phyloP scores from a whole-genome alignment of 805 yeast species.

The Kregervanrija fluxuum region DNA sequence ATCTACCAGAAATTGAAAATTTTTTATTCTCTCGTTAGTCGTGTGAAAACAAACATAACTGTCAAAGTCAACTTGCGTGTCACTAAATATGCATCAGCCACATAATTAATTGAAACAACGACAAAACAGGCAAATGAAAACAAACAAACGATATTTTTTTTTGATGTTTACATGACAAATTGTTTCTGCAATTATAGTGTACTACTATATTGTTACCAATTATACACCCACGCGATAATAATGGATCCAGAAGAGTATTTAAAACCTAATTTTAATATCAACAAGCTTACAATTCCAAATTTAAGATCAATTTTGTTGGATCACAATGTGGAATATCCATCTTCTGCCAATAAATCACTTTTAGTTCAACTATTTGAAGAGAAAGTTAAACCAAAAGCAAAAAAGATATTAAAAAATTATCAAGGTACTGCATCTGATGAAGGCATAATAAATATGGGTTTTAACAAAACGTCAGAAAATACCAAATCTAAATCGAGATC shows the following conservation, averaged over 20 bases:
- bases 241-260: conserved; percentile 33
- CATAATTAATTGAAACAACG: too few relatives aligned
- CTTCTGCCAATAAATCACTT: conserved; percentile 61
- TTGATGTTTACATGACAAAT: too few relatives aligned
- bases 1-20: too few relatives aligned
- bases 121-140: too few relatives aligned
- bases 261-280: conserved; percentile 54
- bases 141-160: too few relatives aligned
- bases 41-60: too few relatives aligned
- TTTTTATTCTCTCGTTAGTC: too few relatives aligned
- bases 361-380: conserved; percentile 55
- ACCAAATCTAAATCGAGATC: too few relatives aligned
- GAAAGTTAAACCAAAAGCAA: conserved; percentile 43
- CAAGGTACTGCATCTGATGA: neutral
- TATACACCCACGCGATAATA: neutral
- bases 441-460: conserved; percentile 2
- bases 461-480: too few relatives aligned
- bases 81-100: too few relatives aligned
- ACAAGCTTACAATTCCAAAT: conserved; percentile 56
- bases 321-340: conserved; percentile 53
- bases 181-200: too few relatives aligned
- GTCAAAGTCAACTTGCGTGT: too few relatives aligned
- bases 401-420: conserved; percentile 29
- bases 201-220: neutral
- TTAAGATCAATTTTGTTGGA: conserved; percentile 59